A percentile compares a stretch with the other conserved stretches of the same genome.
phyloP scores from a whole-genome alignment of 163 green algal genomes.

The Chloroidium sp. region DNA sequence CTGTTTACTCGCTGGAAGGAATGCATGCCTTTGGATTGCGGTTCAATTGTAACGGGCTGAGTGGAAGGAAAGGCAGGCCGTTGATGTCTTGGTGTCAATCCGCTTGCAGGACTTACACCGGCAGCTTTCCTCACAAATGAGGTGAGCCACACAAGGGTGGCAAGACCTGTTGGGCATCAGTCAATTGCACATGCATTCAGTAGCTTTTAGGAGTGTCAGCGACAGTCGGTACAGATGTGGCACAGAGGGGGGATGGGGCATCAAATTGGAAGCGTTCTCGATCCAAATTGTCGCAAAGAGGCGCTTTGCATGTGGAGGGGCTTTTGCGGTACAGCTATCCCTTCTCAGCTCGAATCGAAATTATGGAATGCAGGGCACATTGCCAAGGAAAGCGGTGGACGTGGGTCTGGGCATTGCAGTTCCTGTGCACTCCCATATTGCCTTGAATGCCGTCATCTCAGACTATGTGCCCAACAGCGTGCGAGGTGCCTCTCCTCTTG shows the following conservation, averaged over 20 bases:
- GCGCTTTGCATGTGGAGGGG: not conserved
- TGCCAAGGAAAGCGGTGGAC: slow-evolving; percentile 40
- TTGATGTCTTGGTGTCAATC: not conserved
- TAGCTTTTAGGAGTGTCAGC: no score
- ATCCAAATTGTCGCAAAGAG: not conserved
- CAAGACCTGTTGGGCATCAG: no score
- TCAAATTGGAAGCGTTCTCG: not conserved
- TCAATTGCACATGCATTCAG: no score
- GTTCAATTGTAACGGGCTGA: no score
- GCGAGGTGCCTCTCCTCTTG: not conserved
- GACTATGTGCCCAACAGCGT: slow-evolving; percentile 57
- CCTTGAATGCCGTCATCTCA: slow-evolving; percentile 58
- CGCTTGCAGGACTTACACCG: slow-evolving; percentile 7
- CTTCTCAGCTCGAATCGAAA: not conserved
- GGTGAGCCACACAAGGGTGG: not conserved
- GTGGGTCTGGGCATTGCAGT: slow-evolving; percentile 48
- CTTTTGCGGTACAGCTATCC: not conserved
- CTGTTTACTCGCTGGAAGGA: no score
- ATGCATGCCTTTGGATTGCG: no score
- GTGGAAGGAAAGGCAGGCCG: no score
- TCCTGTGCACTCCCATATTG: slow-evolving; percentile 64
- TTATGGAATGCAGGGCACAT: slow-evolving; percentile 29
- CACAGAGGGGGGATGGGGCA: no score
- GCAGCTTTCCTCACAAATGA: slow-evolving; percentile 3
- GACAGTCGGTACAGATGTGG: no score